phyloP scores from a whole-genome alignment of 2,329 filamentous ascomycete genomes.

The Cytospora schulzeri region DNA sequence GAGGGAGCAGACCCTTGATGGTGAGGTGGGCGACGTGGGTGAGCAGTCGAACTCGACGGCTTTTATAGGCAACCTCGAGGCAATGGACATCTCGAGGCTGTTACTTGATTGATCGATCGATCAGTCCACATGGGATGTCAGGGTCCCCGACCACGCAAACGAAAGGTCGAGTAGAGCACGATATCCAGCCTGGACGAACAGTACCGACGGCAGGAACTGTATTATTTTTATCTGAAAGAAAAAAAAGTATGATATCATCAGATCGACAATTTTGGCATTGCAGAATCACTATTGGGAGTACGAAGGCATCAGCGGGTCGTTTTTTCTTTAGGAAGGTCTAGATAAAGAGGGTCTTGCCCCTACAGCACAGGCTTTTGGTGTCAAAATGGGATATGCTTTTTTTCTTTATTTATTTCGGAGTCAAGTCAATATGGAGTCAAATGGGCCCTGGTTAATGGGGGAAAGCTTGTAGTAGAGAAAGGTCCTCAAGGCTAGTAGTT shows the following conservation, averaged over 20 bases:
- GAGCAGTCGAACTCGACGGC: conserved; percentile 34
- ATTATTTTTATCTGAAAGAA: not conserved
- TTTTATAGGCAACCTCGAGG: conserved; percentile 48
- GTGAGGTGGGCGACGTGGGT: conserved; percentile 33
- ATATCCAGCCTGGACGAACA: not conserved
- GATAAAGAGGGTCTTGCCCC: not conserved
- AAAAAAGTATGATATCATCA: not conserved
- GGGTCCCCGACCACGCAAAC: not conserved
- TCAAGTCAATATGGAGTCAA: conserved; percentile 19
- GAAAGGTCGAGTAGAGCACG: not conserved
- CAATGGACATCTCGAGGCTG: conserved; percentile 65
- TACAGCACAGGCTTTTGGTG: conserved; percentile 4
- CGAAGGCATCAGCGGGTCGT: not conserved
- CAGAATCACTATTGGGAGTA: conserved; percentile 1
- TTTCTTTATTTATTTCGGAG: not conserved
- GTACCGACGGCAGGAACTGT: not conserved
- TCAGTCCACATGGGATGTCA: not conserved
- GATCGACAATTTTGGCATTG: not conserved
- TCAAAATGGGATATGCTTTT: not conserved
- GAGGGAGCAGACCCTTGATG: conserved; percentile 26
- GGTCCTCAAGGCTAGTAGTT: not conserved
- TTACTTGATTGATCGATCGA: conserved; percentile 50
- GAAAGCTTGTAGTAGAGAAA: conserved; percentile 4
- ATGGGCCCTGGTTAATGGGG: conserved; percentile 5
- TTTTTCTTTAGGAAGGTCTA: not conserved